Percentiles rank a stretch among this genome's conserved stretches.
Evolutionary conservation across 352 stramenopile genomes (phyloP).

Genomic region (Pythium insidiosum): DNA sequence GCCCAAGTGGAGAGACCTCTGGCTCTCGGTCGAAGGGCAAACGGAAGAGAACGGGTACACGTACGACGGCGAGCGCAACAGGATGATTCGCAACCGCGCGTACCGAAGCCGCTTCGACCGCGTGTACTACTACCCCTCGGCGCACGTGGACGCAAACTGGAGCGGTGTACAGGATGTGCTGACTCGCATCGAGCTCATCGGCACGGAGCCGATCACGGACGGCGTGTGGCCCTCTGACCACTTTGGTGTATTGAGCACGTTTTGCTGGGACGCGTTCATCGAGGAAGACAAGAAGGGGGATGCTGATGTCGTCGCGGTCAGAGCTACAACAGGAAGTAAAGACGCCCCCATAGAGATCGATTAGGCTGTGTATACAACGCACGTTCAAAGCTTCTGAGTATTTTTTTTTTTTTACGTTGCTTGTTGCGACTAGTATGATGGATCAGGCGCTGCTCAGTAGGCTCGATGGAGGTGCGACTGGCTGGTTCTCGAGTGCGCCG

Average conservation of each 20-base stretch:
- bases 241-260: conserved; percentile 46
- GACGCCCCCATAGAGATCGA: neutral
- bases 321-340: neutral
- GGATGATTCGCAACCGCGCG: conserved; percentile 41
- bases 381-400: neutral
- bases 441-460: too few relatives aligned
- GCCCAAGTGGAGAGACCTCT: conserved; percentile 56
- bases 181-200: conserved; percentile 45
- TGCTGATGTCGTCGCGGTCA: neutral
- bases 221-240: conserved; percentile 68
- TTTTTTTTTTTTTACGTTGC: too few relatives aligned
- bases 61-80: conserved; percentile 58
- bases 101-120: conserved; percentile 70
- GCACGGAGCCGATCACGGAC: conserved; percentile 57
- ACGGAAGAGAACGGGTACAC: conserved; percentile 72
- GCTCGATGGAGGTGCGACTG: too few relatives aligned
- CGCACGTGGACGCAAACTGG: neutral
- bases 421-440: too few relatives aligned
- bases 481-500: too few relatives aligned
- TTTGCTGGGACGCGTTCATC: conserved; percentile 11
- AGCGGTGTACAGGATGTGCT: conserved; percentile 10
- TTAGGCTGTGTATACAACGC: too few relatives aligned
- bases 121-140: conserved; percentile 53
- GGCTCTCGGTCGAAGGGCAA: conserved; percentile 51
- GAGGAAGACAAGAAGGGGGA: conserved; percentile 3